phyloP scores from a whole-genome alignment of 2,329 filamentous ascomycete genomes.

The Bipolaris cookei region DNA sequence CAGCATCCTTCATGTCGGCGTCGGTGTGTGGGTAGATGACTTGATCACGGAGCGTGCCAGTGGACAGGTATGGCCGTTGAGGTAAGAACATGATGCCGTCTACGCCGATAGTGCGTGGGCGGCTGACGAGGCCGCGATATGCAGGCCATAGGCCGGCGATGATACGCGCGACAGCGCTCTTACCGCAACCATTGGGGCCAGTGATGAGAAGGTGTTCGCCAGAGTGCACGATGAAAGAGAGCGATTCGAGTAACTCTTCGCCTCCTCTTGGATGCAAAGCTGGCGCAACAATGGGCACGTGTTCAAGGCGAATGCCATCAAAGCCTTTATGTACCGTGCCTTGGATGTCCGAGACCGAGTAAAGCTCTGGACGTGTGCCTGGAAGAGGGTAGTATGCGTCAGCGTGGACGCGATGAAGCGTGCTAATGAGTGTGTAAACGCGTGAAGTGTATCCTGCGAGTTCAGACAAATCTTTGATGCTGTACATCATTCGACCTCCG shows the following conservation, averaged over 20 bases:
- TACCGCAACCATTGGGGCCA: slow-evolving; percentile 92
- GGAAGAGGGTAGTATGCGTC: slow-evolving; percentile 78
- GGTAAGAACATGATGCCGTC: slow-evolving; percentile 99
- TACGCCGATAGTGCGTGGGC: slow-evolving; percentile 77
- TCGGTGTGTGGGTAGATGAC: slow-evolving; percentile 98
- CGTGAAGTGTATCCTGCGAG: slow-evolving; percentile 94
- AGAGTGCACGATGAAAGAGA: slow-evolving; percentile 86
- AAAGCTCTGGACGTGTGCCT: slow-evolving; percentile 76
- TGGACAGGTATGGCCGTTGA: slow-evolving; percentile 88
- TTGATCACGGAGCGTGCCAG: slow-evolving; percentile 92
- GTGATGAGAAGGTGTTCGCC: slow-evolving; percentile 95
- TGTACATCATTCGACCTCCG: slow-evolving; percentile 99
- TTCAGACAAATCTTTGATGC: slow-evolving; percentile 96
- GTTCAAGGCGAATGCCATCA: slow-evolving; percentile 89
- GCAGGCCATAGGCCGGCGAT: slow-evolving; percentile 95
- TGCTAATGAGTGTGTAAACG: slow-evolving; percentile 94
- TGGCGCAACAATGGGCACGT: slow-evolving; percentile 91
- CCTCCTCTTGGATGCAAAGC: slow-evolving; percentile 87
- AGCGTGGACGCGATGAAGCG: slow-evolving; percentile 90
- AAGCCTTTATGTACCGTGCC: slow-evolving; percentile 95
- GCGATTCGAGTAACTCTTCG: slow-evolving; percentile 85
- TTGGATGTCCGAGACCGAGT: slow-evolving; percentile 87
- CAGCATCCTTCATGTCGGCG: slow-evolving; percentile 85
- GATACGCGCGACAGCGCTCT: slow-evolving; percentile 84
- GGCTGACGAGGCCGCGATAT: slow-evolving; percentile 88